Base-by-base conservation (phyloP, 108 stramenopile species). In the Skeletonema costatum region DNA sequence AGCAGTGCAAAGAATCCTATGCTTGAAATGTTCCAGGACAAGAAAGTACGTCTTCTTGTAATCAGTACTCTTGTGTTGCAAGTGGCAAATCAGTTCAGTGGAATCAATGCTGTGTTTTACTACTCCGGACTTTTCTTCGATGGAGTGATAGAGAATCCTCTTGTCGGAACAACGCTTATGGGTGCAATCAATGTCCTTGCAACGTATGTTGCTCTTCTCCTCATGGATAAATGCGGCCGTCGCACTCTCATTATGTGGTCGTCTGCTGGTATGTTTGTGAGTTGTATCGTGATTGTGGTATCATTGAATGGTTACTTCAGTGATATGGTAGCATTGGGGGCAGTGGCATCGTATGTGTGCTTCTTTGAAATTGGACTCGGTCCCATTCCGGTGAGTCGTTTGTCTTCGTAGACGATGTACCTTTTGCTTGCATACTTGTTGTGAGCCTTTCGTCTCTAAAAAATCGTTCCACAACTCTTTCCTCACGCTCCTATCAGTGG, bases 71-170 rank as follows among this genome's bases (percentile, higher is more conserved):
- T 96, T 2, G 78, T 95, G 4, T 76, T 99, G 61, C 97, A 97
- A 73, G 81, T 91, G 64, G 91, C 87, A n/a, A 97, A 98, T 71
- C 99, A 99, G 76, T 86, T 99, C 33, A 89, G 88, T 74, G 99
- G 99, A 46, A 98, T 99, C 86, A 98, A 99, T 85, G 99, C 98
- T 5, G 97, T 99, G 60, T 99, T 99, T 76, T 98, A 96, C 87
- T 99, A 98, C 89, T 98, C 97, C n/a, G 96, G 91, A 21, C 84
- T 90, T 14, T 98, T 99, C 87, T 97, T 98, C 73, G 93, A 96
- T 21, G 97, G 96, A 17, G 89, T 97, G 51, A 92, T 97, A 60
- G 90, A 89, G 75, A 86, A 97, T 86, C 97, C 97, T 29, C 79
- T 97, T 53, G 85, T 97, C 13, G 97, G 94, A 64, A 97, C 97